Evolutionary conservation across 2,329 filamentous ascomycete species (phyloP), one percentile per base, ranked within the genome.

Genomic region (Volutella citrinella): DNA sequence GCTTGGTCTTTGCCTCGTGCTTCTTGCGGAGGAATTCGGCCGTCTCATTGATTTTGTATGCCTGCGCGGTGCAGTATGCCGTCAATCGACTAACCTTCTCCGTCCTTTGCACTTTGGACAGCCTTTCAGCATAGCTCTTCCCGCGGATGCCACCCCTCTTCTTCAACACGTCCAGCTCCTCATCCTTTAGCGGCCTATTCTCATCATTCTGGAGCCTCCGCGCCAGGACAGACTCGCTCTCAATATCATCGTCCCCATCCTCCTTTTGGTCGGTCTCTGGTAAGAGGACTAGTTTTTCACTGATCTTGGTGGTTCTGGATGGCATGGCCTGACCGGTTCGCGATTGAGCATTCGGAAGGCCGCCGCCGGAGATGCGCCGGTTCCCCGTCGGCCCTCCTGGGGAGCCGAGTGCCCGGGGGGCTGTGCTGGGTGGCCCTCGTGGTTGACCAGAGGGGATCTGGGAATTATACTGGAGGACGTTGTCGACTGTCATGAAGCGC

Each of bases 391-490:
- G 22, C 12, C 34, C 32, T 3, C 46, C 44, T 10, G 42, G 38
- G 6, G 47, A 36, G 3, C 48, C 41, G 27, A 46, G 41, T 3
- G 51, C 44, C 18, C 51, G 49, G 27, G 49, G 72, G 61, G 50
- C 64, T 18, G 69, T 63, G 19, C 70, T 67, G 6, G 80, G 82
- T 3, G 86, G 84, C 1, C 78, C 74, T 23, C 93, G 82, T 36
- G 88, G 87, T 61, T 96, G 91, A 53, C 89, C 90, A 1, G 93
- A 97, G 2, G 93, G 93, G 24, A 98, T 93, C 56, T 96, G 90
- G 30, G 88, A 93, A 40, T 89, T 84, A 67, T 95, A 87, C 60
- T 95, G 89, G 6, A 98, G 80, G 46, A 97, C 86, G 58, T 91
- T 95, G 66, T 98, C 93, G 61, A 98, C 91, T 2, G 80, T 82